Evolutionary conservation across 2,329 filamentous ascomycete species (phyloP).

Genomic region (Nectriaceae sp.): DNA sequence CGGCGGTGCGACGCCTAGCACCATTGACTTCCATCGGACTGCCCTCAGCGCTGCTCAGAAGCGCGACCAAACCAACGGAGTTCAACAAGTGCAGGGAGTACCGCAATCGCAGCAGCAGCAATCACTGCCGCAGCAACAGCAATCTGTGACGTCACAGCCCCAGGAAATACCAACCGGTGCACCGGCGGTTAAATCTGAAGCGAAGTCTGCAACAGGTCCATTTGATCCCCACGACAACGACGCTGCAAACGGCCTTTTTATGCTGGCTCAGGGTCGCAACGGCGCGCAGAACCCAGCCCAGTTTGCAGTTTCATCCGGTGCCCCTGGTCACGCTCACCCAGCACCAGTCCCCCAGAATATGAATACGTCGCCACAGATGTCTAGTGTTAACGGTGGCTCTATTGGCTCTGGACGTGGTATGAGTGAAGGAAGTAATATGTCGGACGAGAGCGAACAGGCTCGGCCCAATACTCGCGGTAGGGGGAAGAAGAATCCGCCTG

Average conservation of each 20-base stretch:
- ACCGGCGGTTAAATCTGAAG: conserved; percentile 46
- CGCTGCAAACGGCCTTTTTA: conserved; percentile 89
- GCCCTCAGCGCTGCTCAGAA: conserved; percentile 74
- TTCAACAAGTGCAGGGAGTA: conserved; percentile 33
- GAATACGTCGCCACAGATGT: conserved; percentile 54
- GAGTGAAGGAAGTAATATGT: conserved; percentile 71
- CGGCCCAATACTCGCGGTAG: conserved; percentile 67
- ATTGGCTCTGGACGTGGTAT: conserved; percentile 53
- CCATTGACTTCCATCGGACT: conserved; percentile 92
- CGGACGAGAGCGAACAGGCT: conserved; percentile 71
- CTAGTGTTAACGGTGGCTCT: conserved; percentile 48
- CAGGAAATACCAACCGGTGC: conserved; percentile 49
- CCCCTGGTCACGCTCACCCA: conserved; percentile 53
- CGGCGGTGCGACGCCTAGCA: conserved; percentile 84
- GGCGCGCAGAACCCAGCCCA: conserved; percentile 53
- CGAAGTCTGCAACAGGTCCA: conserved; percentile 59
- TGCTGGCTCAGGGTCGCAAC: conserved; percentile 75
- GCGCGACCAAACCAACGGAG: conserved; percentile 47
- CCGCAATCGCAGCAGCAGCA: conserved; percentile 41
- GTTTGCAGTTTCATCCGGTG: conserved; percentile 48
- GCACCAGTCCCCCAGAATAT: conserved; percentile 37
- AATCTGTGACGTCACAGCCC: conserved; percentile 53
- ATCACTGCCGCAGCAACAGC: conserved; percentile 29
- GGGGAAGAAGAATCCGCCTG: conserved; percentile 64
- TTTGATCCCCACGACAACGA: conserved; percentile 93